Base-by-base conservation (phyloP, 2,329 filamentous ascomycete genomes). In the Aspergillus glaucus region DNA sequence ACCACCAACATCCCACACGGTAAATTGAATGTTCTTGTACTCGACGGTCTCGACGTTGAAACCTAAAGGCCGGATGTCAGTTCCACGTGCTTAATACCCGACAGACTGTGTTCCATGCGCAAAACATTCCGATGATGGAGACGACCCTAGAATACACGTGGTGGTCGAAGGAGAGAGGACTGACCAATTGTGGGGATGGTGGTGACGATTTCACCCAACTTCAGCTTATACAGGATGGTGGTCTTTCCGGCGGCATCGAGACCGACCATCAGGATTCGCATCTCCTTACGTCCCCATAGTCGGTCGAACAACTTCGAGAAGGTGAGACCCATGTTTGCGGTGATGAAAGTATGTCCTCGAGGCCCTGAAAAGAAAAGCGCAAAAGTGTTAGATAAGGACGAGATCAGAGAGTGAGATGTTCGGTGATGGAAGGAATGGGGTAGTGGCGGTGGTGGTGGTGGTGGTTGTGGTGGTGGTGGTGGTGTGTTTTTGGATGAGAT, bases 21-120 rank as follows among this genome's bases (percentile, higher is more conserved):
- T 97, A 82, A 98, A 98, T 74, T 95, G 90, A 68, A 95, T 96
- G 84, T 98, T 98, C 84, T 96, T 96, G 82, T 97, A 97, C 74
- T 95, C 91, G 74, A 98, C 93, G 49, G 93, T 97, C 83, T 98
- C 93, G 74, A 98, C 93, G 80, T 98, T 98, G 86, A 98, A 98
- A 67, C 93, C 87, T 91, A 55, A 41, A 26, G 46, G 4, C 26
- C 9, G 26, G 10, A 30, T 30, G 26, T 30, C 26, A 30, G 26
- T 30, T 4, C 26, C 26, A 30, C 26, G 26, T 30, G 26, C 26
- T 30, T 9, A 30, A 30, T 30, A 12, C 26, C 26, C 26, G 26
- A 28, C 26, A 30, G 15, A 41, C 28, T 24, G 28, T 19, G 32
- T 34, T 43, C 48, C 30, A 47, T 46, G 40, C 36, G 36, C 36